Percentiles rank a stretch among this genome's conserved stretches.
These are phyloP conservation scores for Scalesia atractyloides DNA, from an alignment of 129 eudicot species.

Conservation along the genomic window DNA sequence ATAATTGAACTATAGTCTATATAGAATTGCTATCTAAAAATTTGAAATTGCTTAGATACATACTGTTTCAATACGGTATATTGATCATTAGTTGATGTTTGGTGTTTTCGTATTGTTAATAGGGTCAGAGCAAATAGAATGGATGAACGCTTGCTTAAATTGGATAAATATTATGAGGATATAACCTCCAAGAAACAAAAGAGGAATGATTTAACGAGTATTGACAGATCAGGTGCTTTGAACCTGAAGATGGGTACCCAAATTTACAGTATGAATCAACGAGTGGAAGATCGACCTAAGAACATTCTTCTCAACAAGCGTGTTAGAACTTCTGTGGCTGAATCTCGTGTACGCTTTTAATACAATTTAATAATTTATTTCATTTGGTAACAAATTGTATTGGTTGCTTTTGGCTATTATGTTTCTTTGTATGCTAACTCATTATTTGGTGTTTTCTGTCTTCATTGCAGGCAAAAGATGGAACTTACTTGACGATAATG, in stretches of 20 bases:
- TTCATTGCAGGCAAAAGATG: slow-evolving; percentile 45
- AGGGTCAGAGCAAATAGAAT: slow-evolving; percentile 65
- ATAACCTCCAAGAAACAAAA: slow-evolving; percentile 59
- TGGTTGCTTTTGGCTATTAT: not conserved
- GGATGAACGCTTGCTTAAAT: slow-evolving; percentile 57
- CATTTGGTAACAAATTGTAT: slow-evolving; percentile 14
- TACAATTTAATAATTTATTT: not conserved
- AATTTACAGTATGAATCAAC: slow-evolving; percentile 46
- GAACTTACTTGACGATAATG: slow-evolving; percentile 45
- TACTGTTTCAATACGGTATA: slow-evolving; percentile 17
- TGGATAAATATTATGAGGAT: slow-evolving; percentile 58
- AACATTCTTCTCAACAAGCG: slow-evolving; percentile 74
- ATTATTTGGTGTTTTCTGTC: not conserved
- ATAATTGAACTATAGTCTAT: not conserved
- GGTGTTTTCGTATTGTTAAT: slow-evolving; percentile 30
- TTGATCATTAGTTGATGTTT: slow-evolving; percentile 3
- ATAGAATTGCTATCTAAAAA: slow-evolving; percentile 8
- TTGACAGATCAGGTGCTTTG: slow-evolving; percentile 65
- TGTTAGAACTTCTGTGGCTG: slow-evolving; percentile 74
- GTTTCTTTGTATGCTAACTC: slow-evolving; percentile 13
- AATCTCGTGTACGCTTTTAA: slow-evolving; percentile 65
- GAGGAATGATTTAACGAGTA: slow-evolving; percentile 49
- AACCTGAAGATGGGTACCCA: slow-evolving; percentile 63
- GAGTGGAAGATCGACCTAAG: slow-evolving; percentile 73
- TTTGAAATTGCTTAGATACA: slow-evolving; percentile 8